Evolutionary conservation across 345 rosid genomes (phyloP).

Genomic region (Euphorbia tirucalli): DNA sequence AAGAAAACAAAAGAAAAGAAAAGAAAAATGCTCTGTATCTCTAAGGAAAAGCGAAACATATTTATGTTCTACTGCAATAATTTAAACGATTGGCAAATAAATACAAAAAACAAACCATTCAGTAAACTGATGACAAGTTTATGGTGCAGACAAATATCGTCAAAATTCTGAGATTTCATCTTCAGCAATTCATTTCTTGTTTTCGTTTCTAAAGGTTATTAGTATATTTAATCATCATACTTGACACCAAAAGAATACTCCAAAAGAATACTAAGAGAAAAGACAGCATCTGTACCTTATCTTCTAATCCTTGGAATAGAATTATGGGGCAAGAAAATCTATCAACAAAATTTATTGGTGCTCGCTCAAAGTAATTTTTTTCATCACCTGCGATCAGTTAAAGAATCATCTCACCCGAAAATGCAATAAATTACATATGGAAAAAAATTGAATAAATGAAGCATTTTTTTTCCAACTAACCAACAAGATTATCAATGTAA

Average conservation of each 20-base stretch:
- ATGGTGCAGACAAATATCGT: too few species aligned
- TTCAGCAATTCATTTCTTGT: neutral
- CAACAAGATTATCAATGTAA: constrained; percentile 87
- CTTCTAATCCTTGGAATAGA: constrained; percentile 92
- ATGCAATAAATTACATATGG: constrained; percentile 11
- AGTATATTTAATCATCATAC: constrained; percentile 5
- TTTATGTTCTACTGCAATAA: too few species aligned
- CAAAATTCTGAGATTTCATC: too few species aligned
- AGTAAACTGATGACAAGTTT: too few species aligned
- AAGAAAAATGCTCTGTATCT: too few species aligned
- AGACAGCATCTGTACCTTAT: constrained; percentile 52
- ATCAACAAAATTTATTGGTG: constrained; percentile 83
- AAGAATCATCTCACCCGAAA: constrained; percentile 16
- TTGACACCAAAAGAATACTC: neutral
- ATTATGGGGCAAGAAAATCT: constrained; percentile 92
- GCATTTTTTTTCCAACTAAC: constrained; percentile 37
- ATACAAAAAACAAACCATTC: too few species aligned
- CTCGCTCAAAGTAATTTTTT: constrained; percentile 64
- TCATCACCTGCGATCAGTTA: constrained; percentile 57
- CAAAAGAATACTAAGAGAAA: constrained; percentile 10
- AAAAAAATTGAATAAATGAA: neutral
- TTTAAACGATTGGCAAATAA: too few species aligned
- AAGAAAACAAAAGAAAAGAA: too few species aligned
- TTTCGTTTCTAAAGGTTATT: neutral
- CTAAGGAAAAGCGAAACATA: too few species aligned